Evolutionary conservation across 495 filamentous ascomycete genomes (phyloP).

Genomic region (Penicillium bovifimosum): DNA sequence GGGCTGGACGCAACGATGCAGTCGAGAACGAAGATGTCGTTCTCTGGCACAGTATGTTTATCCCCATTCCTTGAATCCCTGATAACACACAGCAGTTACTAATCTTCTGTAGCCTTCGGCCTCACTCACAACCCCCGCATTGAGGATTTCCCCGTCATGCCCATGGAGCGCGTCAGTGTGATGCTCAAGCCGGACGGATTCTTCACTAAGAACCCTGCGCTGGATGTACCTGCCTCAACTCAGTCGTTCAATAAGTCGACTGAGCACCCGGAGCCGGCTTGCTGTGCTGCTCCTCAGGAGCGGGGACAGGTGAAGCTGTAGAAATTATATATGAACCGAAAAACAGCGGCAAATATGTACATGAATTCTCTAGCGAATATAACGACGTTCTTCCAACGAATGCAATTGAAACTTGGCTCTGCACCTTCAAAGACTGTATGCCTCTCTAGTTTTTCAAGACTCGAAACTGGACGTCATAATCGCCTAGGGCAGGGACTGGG

Average conservation of each 20-base stretch:
- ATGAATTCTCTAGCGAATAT: background rate
- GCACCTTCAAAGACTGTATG: no score
- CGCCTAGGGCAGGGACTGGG: no score
- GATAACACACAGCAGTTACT: background rate
- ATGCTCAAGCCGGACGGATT: slow-evolving; percentile 70
- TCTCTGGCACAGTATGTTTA: slow-evolving; percentile 41
- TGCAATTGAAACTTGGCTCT: background rate
- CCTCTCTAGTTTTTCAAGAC: no score
- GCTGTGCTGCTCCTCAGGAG: slow-evolving; percentile 26
- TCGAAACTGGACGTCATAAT: no score
- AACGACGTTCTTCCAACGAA: background rate
- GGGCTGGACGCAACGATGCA: slow-evolving; percentile 41
- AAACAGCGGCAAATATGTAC: background rate
- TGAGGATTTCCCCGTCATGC: slow-evolving; percentile 68
- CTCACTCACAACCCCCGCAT: slow-evolving; percentile 55
- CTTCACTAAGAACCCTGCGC: slow-evolving; percentile 67
- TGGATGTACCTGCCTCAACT: slow-evolving; percentile 54
- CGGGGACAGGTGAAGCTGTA: slow-evolving; percentile 31
- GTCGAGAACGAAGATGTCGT: slow-evolving; percentile 46
- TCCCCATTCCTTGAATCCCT: no score
- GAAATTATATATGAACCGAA: background rate
- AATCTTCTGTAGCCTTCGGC: slow-evolving; percentile 44
- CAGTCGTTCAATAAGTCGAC: slow-evolving; percentile 39
- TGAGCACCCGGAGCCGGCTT: slow-evolving; percentile 32
- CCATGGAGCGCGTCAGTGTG: slow-evolving; percentile 39